Evolutionary conservation across 148 eudicot genomes (phyloP).

Genomic region (Limonium bicolor): DNA sequence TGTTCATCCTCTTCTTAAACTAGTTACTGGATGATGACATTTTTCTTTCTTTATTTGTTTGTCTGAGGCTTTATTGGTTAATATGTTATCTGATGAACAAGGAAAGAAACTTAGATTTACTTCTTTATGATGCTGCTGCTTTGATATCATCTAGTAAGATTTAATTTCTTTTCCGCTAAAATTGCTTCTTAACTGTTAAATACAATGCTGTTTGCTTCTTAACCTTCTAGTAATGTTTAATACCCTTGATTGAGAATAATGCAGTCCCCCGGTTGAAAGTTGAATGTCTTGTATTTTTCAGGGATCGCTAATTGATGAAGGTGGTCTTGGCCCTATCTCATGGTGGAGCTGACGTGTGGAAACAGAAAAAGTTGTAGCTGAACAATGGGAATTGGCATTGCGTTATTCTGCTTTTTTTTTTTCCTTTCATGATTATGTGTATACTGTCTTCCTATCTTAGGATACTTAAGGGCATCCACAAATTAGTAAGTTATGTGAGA

Average conservation of each 20-base stretch:
- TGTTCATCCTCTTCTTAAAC: neutral
- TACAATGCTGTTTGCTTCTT: neutral
- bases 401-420: too few species aligned
- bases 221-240: neutral
- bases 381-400: too few species aligned
- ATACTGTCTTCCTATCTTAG: too few species aligned
- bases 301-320: slow-evolving; percentile 6
- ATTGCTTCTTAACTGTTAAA: neutral
- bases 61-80: neutral
- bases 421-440: too few species aligned
- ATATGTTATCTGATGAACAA: neutral
- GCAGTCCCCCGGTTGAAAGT: neutral
- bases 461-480: too few species aligned
- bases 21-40: neutral
- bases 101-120: neutral
- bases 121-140: too few species aligned
- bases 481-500: too few species aligned
- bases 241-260: neutral
- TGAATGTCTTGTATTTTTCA: neutral
- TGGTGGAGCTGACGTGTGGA: slow-evolving; percentile 2
- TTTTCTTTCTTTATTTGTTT: neutral
- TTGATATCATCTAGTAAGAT: neutral
- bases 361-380: too few species aligned
- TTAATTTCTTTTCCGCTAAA: neutral
- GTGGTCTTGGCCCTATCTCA: slow-evolving; percentile 4